A percentile compares a stretch with the other conserved stretches of the same genome.
These are phyloP conservation scores for Populus alba DNA, from an alignment of 345 rosid species.

Conservation along the genomic window DNA sequence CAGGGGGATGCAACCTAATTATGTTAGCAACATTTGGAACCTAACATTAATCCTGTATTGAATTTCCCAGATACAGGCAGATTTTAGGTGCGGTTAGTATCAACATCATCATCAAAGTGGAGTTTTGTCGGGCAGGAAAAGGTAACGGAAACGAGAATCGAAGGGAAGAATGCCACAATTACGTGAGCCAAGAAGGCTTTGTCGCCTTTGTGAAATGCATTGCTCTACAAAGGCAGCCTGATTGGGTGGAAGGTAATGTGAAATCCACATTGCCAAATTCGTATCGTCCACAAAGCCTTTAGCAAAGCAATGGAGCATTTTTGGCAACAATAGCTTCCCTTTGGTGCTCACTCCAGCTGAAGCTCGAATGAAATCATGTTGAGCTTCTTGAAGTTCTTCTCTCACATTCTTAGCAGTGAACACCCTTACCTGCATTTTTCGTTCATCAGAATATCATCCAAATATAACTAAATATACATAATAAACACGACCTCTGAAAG, in stretches of 20 bases:
- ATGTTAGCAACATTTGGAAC: background rate
- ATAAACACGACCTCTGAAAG: no score
- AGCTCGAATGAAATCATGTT: slow-evolving; percentile 70
- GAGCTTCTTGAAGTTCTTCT: slow-evolving; percentile 82
- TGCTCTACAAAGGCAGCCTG: slow-evolving; percentile 80
- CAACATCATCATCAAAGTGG: slow-evolving; percentile 16
- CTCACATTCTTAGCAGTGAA: slow-evolving; percentile 60
- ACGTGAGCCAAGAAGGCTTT: slow-evolving; percentile 63
- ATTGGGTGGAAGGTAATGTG: slow-evolving; percentile 67
- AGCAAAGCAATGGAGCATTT: slow-evolving; percentile 75
- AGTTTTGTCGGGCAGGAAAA: slow-evolving; percentile 55
- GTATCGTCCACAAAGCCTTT: slow-evolving; percentile 68
- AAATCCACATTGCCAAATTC: slow-evolving; percentile 76
- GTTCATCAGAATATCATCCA: background rate
- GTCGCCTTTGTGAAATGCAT: slow-evolving; percentile 66
- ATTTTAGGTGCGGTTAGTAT: background rate
- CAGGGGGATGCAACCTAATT: no score
- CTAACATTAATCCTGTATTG: background rate
- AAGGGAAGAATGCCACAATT: slow-evolving; percentile 75
- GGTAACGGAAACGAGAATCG: slow-evolving; percentile 77
- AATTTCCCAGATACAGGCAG: background rate
- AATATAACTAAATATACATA: no score
- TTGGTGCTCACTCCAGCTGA: slow-evolving; percentile 78
- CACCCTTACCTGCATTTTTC: slow-evolving; percentile 62
- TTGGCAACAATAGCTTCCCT: slow-evolving; percentile 82